These are phyloP conservation scores for Akanthomyces dipterigenus DNA, from an alignment of 2,329 filamentous ascomycete species.

Conservation along the genomic window DNA sequence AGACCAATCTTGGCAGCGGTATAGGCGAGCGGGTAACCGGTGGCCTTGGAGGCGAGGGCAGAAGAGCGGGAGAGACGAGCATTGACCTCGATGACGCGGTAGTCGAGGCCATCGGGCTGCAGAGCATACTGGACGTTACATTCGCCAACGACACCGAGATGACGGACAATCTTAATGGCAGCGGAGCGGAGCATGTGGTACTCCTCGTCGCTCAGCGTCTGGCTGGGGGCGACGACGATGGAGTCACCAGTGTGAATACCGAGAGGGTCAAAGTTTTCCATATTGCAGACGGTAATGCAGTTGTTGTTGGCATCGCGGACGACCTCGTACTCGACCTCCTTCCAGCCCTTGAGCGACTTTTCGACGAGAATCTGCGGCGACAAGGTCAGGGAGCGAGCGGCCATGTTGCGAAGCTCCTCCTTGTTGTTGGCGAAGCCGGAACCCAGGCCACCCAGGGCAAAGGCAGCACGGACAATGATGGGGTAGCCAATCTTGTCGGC, in stretches of 20 bases:
- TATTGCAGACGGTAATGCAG: slow-evolving; percentile 93
- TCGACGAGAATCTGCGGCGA: slow-evolving; percentile 96
- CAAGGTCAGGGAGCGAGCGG: slow-evolving; percentile 84
- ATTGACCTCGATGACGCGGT: slow-evolving; percentile 98
- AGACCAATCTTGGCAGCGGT: slow-evolving; percentile 98
- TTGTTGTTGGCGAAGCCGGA: slow-evolving; percentile 93
- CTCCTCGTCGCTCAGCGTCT: slow-evolving; percentile 96
- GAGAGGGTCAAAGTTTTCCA: slow-evolving; percentile 85
- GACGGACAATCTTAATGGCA: slow-evolving; percentile 96
- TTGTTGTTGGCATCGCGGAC: slow-evolving; percentile 96
- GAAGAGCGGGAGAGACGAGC: slow-evolving; percentile 96
- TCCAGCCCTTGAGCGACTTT: slow-evolving; percentile 99
- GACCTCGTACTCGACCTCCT: slow-evolving; percentile 98
- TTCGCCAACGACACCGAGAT: slow-evolving; percentile 94
- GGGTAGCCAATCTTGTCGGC: slow-evolving; percentile 87
- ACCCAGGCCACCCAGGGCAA: slow-evolving; percentile 90
- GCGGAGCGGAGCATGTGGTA: slow-evolving; percentile 99
- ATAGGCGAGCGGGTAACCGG: slow-evolving; percentile 93
- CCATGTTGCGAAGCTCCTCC: slow-evolving; percentile 89
- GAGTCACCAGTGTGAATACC: slow-evolving; percentile 98
- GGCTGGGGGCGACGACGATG: slow-evolving; percentile 93
- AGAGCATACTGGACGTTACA: slow-evolving; percentile 98
- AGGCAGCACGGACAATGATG: slow-evolving; percentile 95
- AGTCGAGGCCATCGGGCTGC: slow-evolving; percentile 93
- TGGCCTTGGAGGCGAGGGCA: slow-evolving; percentile 94